Evolutionary conservation across 2,329 filamentous ascomycete genomes (phyloP), one percentile per base, ranked within the genome.

Genomic region (Cordyceps militaris): DNA sequence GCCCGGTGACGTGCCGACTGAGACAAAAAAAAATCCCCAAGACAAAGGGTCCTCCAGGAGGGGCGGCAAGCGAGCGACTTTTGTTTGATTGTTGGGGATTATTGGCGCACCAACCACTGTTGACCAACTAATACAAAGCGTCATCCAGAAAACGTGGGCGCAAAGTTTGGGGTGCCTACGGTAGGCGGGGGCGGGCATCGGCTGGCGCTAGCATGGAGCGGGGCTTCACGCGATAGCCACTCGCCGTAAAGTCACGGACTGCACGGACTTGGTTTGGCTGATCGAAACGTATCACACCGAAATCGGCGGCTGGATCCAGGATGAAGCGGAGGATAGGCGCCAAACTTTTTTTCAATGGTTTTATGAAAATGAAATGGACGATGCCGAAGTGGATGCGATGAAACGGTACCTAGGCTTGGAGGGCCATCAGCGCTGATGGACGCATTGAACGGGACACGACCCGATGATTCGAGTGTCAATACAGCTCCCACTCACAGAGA

Each of bases 81-180:
- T n/a, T n/a, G n/a, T n/a, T n/a, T n/a, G n/a, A n/a, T n/a, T n/a
- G n/a, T n/a, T n/a, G n/a, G n/a, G n/a, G n/a, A n/a, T n/a, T n/a
- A n/a, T n/a, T n/a, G n/a, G n/a, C n/a, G n/a, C n/a, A n/a, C n/a
- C n/a, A n/a, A n/a, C n/a, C n/a, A n/a, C n/a, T n/a, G n/a, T n/a
- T n/a, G n/a, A n/a, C n/a, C 42, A 34, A 47, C 54, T 56, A 50
- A 49, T 56, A 40, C 32, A 32, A 11, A 26, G 14, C 46, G 8
- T 4, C 9, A 32, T 24, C 34, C 19, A 42, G 21, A 46, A 30
- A 56, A 56, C 54, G 54, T 56, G 54, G 54, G 36, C 54, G 24
- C 23, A 26, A 42, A 34, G 42, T 34, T 43, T 56, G 54, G 46
- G n/a, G n/a, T n/a, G n/a, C n/a, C n/a, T n/a, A n/a, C n/a, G n/a